These are phyloP conservation scores for Angophora floribunda DNA, from an alignment of 345 rosid species.

Conservation along the genomic window DNA sequence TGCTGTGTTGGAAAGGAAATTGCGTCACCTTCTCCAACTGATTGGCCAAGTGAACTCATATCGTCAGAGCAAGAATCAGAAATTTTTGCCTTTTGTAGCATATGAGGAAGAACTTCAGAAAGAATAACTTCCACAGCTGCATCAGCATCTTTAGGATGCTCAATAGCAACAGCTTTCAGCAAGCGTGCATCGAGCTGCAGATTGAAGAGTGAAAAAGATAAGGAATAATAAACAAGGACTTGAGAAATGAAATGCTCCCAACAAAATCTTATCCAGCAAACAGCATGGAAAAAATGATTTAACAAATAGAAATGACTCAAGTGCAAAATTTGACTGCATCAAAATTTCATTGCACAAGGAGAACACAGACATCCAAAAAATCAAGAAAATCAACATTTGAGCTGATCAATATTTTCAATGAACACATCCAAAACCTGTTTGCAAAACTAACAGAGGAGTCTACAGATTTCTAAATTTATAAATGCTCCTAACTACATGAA, in stretches of 20 bases:
- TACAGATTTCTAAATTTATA: not conserved
- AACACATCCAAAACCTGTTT: not conserved
- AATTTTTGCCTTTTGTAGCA: slow-evolving; percentile 7
- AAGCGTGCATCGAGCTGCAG: slow-evolving; percentile 66
- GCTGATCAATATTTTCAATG: not conserved
- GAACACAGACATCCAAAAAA: not conserved
- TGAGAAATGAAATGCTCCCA: not conserved
- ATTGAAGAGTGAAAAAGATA: not conserved
- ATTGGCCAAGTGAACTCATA: not conserved
- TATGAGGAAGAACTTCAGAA: slow-evolving; percentile 58
- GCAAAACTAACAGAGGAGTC: not conserved
- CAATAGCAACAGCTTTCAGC: slow-evolving; percentile 84
- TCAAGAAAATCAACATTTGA: not conserved
- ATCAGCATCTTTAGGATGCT: slow-evolving; percentile 61
- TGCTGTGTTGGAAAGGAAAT: not conserved
- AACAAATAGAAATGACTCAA: not conserved
- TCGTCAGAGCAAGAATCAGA: not conserved
- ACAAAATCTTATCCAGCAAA: not conserved
- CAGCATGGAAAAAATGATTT: not conserved
- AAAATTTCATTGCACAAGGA: not conserved
- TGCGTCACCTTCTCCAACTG: slow-evolving; percentile 27
- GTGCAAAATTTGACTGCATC: not conserved
- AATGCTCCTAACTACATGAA: not conserved
- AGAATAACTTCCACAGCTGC: slow-evolving; percentile 69
- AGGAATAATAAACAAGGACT: not conserved